These are phyloP conservation scores for Stachybotrys chlorohalonatus DNA, from an alignment of 2,329 filamentous ascomycete genomes.

Conservation along the genomic window DNA sequence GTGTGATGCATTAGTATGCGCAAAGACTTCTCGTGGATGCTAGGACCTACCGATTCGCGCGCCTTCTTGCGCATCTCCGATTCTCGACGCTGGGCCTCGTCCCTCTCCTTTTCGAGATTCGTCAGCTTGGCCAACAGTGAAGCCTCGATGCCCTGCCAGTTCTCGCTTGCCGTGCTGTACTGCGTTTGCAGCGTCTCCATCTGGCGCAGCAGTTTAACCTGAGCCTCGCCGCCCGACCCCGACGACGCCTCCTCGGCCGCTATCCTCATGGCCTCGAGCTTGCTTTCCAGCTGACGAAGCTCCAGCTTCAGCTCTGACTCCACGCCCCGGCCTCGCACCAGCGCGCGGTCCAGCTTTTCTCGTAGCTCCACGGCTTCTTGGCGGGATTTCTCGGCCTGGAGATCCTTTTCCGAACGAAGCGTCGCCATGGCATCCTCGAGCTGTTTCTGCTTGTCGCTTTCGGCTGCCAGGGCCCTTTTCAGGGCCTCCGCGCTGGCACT, in stretches of 20 bases:
- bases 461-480: conserved; percentile 58
- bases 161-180: conserved; percentile 87
- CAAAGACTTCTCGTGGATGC: not conserved
- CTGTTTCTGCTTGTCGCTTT: conserved; percentile 46
- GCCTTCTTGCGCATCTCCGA: conserved; percentile 83
- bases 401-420: conserved; percentile 70
- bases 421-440: conserved; percentile 51
- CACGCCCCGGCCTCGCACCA: conserved; percentile 56
- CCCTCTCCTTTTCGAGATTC: conserved; percentile 79
- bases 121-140: conserved; percentile 71
- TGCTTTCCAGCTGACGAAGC: conserved; percentile 68
- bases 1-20: not conserved
- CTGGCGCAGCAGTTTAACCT: conserved; percentile 84
- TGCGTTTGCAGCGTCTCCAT: conserved; percentile 94
- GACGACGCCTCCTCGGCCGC: conserved; percentile 86
- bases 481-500: conserved; percentile 57
- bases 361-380: conserved; percentile 62
- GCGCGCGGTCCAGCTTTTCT: conserved; percentile 63
- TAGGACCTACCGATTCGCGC: conserved; percentile 64
- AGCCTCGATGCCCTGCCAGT: conserved; percentile 94
- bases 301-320: conserved; percentile 79
- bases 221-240: conserved; percentile 69
- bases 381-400: conserved; percentile 60
- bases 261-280: conserved; percentile 77
- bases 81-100: conserved; percentile 76